A percentile compares a stretch with the other conserved stretches of the same genome.
These are phyloP conservation scores for Myriosclerotinia duriaeana DNA, from an alignment of 2,329 filamentous ascomycete genomes.

Conservation along the genomic window DNA sequence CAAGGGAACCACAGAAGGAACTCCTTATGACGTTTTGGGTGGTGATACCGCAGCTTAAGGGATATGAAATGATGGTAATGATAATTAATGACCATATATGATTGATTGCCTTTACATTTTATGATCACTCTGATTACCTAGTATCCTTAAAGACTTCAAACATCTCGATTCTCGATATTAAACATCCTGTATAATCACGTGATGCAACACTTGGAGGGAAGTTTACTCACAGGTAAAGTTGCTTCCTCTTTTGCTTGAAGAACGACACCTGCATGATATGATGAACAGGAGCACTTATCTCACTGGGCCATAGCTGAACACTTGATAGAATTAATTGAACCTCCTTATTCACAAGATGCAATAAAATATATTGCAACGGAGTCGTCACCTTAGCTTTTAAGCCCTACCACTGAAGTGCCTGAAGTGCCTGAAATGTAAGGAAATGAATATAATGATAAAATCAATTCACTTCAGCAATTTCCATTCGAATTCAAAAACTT, in stretches of 20 bases:
- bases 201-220: neutral
- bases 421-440: conserved; percentile 20
- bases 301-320: neutral
- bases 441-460: neutral
- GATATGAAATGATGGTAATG: neutral
- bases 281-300: conserved; percentile 10
- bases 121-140: neutral
- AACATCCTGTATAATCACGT: neutral
- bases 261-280: neutral
- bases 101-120: neutral
- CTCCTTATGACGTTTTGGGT: conserved; percentile 16
- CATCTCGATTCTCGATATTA: neutral
- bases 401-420: conserved; percentile 4
- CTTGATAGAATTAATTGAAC: neutral
- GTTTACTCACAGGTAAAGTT: neutral
- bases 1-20: conserved; percentile 23
- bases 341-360: neutral
- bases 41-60: conserved; percentile 17
- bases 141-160: neutral
- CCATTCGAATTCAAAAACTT: neutral
- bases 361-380: neutral
- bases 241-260: neutral
- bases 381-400: conserved; percentile 1
- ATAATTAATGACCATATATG: neutral
- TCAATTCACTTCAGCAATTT: neutral